Evolutionary conservation across 169 alveolate species (phyloP).

Genomic region (Plasmodium vinckei): DNA sequence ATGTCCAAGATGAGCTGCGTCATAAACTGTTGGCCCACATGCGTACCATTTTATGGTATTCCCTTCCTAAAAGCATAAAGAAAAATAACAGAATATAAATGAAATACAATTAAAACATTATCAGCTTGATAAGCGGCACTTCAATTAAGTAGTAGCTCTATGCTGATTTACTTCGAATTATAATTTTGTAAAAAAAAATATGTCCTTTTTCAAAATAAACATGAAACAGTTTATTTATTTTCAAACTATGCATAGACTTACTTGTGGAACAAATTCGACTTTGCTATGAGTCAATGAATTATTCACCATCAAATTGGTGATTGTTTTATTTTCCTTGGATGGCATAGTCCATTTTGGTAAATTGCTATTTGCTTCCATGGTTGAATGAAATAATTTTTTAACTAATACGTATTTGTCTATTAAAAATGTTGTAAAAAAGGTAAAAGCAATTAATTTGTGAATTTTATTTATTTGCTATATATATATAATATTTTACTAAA

Average conservation of each 20-base stretch:
- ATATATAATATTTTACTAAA: too few species aligned
- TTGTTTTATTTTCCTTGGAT: conserved; percentile 78
- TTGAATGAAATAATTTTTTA: conserved; percentile 24
- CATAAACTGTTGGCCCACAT: conserved; percentile 98
- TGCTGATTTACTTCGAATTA: too few species aligned
- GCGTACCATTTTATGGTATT: conserved; percentile 91
- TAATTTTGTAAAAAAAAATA: too few species aligned
- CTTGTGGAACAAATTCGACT: conserved; percentile 88
- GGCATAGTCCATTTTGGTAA: conserved; percentile 84
- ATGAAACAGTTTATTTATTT: too few species aligned
- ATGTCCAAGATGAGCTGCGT: conserved; percentile 98
- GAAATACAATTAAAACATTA: not conserved
- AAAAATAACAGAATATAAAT: not conserved
- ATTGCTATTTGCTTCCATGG: conserved; percentile 45
- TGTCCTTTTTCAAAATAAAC: too few species aligned
- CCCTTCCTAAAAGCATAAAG: conserved; percentile 80
- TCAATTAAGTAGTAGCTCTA: not conserved
- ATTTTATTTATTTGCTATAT: not conserved
- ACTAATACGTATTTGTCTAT: conserved; percentile 18
- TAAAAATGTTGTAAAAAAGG: not conserved
- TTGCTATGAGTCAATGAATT: conserved; percentile 83
- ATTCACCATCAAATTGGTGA: conserved; percentile 79
- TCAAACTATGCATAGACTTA: conserved; percentile 5
- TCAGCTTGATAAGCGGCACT: not conserved
- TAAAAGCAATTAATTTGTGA: not conserved